phyloP scores from a whole-genome alignment of 805 yeast species.

The Saturnispora besseyi region DNA sequence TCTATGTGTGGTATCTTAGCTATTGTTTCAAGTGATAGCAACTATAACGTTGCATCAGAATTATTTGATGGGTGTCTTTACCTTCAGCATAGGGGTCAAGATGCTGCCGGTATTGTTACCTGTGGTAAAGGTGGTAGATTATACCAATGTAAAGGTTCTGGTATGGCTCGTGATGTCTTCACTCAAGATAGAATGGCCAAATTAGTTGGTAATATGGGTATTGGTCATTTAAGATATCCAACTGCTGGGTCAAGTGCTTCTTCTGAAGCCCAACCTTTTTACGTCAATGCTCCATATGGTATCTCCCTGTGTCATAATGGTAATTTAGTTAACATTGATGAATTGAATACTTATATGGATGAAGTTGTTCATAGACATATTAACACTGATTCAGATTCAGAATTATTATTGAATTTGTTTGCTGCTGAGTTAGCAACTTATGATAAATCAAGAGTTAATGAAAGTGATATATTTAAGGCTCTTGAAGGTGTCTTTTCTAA shows the following conservation, averaged over 20 bases:
- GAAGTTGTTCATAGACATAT: slow-evolving; percentile 94
- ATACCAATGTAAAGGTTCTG: slow-evolving; percentile 97
- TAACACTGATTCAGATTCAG: slow-evolving; percentile 95
- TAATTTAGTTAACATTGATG: slow-evolving; percentile 79
- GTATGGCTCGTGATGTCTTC: slow-evolving; percentile 97
- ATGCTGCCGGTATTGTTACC: slow-evolving; percentile 98
- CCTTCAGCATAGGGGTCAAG: slow-evolving; percentile 96
- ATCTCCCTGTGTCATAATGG: slow-evolving; percentile 89
- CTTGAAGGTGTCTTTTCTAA: slow-evolving; percentile 69
- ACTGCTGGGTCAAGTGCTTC: slow-evolving; percentile 96
- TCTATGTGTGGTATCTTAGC: slow-evolving; percentile 94
- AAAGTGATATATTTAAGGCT: slow-evolving; percentile 80
- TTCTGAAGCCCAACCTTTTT: slow-evolving; percentile 97
- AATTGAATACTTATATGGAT: slow-evolving; percentile 72
- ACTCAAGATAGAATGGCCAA: slow-evolving; percentile 70
- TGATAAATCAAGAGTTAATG: slow-evolving; percentile 89
- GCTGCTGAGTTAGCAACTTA: slow-evolving; percentile 87
- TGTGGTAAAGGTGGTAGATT: slow-evolving; percentile 90
- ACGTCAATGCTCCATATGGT: slow-evolving; percentile 96
- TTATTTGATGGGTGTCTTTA: slow-evolving; percentile 87
- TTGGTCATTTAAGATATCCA: slow-evolving; percentile 91
- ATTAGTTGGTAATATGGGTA: slow-evolving; percentile 88
- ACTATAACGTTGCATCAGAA: slow-evolving; percentile 74
- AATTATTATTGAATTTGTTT: slow-evolving; percentile 77
- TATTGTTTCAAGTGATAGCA: slow-evolving; percentile 68